Base-by-base conservation (phyloP, 2,329 filamentous ascomycete species). In the Hypoxylon sp. region DNA sequence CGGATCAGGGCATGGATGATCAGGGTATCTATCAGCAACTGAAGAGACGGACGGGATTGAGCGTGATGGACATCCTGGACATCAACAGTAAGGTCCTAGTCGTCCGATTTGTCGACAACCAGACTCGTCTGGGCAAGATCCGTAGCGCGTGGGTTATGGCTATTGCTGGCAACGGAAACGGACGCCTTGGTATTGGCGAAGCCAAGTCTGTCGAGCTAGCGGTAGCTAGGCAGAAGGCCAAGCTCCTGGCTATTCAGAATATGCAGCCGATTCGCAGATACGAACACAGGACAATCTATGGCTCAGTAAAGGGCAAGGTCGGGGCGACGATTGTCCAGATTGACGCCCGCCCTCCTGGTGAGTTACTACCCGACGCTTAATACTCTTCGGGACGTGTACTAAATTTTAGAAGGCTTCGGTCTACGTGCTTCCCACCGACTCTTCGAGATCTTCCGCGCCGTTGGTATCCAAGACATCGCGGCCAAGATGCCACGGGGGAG, bases 51-150 rank as follows among this genome's bases (percentile, higher is more conserved):
- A 88, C 85, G 50, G 86, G 86, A 70, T 76, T 89, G 77, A 80
- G 71, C 16, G 79, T 89, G 60, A 71, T 74, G 52, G 79, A 89
- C 22, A 84, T 90, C 70, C 69, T 84, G 48, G 70, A 75, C 4
- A 76, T 97, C 63, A 83, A 86, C 61, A 81, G 87, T 69, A 97
- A 96, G 84, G 83, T 85, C 49, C 81, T 99, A 48, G 91, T 97
- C 48, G 75, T 76, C 3, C 92, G 95, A 74, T 80, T 80, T 40
- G 96, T 99, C 63, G 84, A 87, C 70, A 98, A 99, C 81, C 95
- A 98, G 85, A 98, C 96, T 20, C 92, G 95, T 82, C 88, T 99
- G 80, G 96, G 96, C 77, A 99, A 98, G 85, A 90, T 99, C 64
- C 85, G 86, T 71, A 92, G 90, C 78, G 74, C 85, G 40, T 96